phyloP scores from a whole-genome alignment of 805 yeast genomes.

The Candida dajiaensis region DNA sequence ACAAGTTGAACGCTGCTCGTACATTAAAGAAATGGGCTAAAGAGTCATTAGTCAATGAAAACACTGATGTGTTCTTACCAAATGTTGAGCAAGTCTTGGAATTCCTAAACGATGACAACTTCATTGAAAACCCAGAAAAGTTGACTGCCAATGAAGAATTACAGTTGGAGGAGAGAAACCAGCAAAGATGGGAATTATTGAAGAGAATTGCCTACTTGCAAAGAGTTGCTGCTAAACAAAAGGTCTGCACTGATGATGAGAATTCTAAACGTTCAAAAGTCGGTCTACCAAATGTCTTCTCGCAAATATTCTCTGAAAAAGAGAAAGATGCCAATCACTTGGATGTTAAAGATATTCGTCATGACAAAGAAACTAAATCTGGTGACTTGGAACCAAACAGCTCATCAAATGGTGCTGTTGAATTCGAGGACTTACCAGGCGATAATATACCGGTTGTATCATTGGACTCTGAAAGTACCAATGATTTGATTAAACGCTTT shows the following conservation, averaged over 20 bases:
- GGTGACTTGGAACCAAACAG: background rate
- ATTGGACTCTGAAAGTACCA: conserved; percentile 37
- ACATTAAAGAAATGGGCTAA: conserved; percentile 54
- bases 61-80: conserved; percentile 45
- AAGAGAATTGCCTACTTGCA: conserved; percentile 68
- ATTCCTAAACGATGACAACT: conserved; percentile 42
- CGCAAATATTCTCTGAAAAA: conserved; percentile 3
- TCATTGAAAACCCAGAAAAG: conserved; percentile 24
- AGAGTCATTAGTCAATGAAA: conserved; percentile 31
- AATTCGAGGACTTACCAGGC: conserved; percentile 20
- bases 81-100: conserved; percentile 49
- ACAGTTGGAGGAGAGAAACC: conserved; percentile 36
- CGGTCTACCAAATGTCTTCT: conserved; percentile 10
- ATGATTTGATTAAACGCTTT: conserved; percentile 33
- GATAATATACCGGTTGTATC: conserved; percentile 34
- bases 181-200: conserved; percentile 64
- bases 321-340: background rate
- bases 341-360: background rate
- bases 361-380: background rate
- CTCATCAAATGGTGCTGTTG: conserved; percentile 4
- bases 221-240: conserved; percentile 51
- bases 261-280: conserved; percentile 27
- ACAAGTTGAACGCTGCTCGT: conserved; percentile 47
- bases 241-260: conserved; percentile 34
- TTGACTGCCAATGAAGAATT: conserved; percentile 34